These are phyloP conservation scores for Acacia crassicarpa DNA, from an alignment of 306 rosid genomes.

Conservation along the genomic window DNA sequence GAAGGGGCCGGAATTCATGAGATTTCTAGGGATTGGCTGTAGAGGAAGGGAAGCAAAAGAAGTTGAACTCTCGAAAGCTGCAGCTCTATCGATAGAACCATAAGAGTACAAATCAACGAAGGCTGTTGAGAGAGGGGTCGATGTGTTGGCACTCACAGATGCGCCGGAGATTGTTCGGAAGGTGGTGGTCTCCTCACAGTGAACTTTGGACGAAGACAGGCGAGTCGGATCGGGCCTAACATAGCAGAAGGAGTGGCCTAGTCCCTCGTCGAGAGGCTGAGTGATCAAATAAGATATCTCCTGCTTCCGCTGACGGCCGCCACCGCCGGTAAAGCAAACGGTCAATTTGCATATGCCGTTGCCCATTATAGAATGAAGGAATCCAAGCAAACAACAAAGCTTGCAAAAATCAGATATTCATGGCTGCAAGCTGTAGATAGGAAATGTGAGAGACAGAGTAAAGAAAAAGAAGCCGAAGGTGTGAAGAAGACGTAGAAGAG, in stretches of 20 bases:
- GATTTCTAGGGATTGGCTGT: conserved; percentile 75
- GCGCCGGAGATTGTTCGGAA: conserved; percentile 95
- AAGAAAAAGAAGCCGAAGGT: neutral
- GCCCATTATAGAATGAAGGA: conserved; percentile 51
- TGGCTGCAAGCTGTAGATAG: neutral
- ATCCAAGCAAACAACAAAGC: neutral
- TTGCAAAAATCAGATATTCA: neutral
- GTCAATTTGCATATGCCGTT: conserved; percentile 84
- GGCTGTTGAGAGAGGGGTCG: conserved; percentile 89
- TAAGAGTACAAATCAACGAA: conserved; percentile 75
- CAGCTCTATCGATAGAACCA: conserved; percentile 75
- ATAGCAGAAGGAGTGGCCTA: conserved; percentile 96
- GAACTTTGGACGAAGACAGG: conserved; percentile 74
- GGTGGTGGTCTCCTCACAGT: conserved; percentile 92
- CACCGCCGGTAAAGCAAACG: conserved; percentile 72
- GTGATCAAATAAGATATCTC: conserved; percentile 55
- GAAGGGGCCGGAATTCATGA: conserved; percentile 70
- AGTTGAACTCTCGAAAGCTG: conserved; percentile 88
- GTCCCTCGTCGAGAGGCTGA: conserved; percentile 77
- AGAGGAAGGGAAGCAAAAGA: conserved; percentile 93
- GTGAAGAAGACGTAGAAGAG: neutral
- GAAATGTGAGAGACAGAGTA: neutral
- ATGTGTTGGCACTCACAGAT: conserved; percentile 94
- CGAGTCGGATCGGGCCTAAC: conserved; percentile 87
- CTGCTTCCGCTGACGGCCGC: conserved; percentile 45